These are phyloP conservation scores for Cladophialophora carrionii DNA, from an alignment of 2,329 filamentous ascomycete species.

Conservation along the genomic window DNA sequence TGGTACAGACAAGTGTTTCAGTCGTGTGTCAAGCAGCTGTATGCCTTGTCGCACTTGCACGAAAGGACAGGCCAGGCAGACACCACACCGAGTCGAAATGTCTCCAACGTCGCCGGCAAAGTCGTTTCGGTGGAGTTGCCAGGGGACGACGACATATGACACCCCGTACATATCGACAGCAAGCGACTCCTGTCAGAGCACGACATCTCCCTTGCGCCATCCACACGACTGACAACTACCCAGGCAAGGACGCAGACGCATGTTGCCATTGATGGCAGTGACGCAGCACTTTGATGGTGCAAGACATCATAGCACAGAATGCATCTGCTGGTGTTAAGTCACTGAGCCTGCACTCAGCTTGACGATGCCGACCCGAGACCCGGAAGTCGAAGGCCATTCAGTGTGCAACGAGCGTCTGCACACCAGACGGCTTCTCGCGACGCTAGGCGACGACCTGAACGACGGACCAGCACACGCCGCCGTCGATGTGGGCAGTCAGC, in stretches of 20 bases:
- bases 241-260: constrained; percentile 58
- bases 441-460: constrained; percentile 78
- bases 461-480: constrained; percentile 73
- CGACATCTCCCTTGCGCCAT: constrained; percentile 10
- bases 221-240: constrained; percentile 36
- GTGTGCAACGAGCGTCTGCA: constrained; percentile 37
- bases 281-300: constrained; percentile 56
- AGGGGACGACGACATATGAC: constrained; percentile 12
- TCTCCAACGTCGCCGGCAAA: constrained; percentile 20
- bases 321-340: constrained; percentile 53
- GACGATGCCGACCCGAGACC: constrained; percentile 60
- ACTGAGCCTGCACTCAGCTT: constrained; percentile 16
- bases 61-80: constrained; percentile 5
- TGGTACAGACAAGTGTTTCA: constrained; percentile 29
- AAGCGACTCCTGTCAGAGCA: constrained; percentile 20
- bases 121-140: constrained; percentile 25
- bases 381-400: constrained; percentile 52
- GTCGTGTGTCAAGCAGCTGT: constrained; percentile 23
- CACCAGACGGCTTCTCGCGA: constrained; percentile 20
- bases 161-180: constrained; percentile 25
- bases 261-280: constrained; percentile 54
- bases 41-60: not conserved
- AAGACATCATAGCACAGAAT: constrained; percentile 54
- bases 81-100: constrained; percentile 16
- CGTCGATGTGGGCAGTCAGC: constrained; percentile 71